Conservation (phyloP, 148 eudicot genomes). For the Oxyria digyna region DNA sequence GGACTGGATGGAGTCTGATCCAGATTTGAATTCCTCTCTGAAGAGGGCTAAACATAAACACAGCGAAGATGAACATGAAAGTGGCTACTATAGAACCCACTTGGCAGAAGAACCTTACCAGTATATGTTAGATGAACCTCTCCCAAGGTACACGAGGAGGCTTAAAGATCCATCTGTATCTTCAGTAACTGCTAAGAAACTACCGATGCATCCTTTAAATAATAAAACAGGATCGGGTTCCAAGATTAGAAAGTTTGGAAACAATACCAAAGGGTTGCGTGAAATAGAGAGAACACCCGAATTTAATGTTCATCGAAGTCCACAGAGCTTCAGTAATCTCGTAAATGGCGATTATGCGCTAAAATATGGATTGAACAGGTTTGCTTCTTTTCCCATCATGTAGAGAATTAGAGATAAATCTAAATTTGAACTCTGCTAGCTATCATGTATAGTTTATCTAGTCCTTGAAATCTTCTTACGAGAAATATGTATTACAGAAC, state of each 20-base stretch:
- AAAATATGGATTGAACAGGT: conserved; percentile 55
- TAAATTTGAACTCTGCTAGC: not conserved
- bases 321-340: conserved; percentile 40
- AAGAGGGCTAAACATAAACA: conserved; percentile 41
- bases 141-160: conserved; percentile 80
- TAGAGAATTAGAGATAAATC: not conserved
- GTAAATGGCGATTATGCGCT: conserved; percentile 34
- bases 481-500: conserved; percentile 34
- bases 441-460: not conserved
- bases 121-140: conserved; percentile 85
- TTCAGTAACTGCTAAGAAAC: conserved; percentile 36
- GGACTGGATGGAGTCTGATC: conserved; percentile 7
- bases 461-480: conserved; percentile 2
- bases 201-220: conserved; percentile 28
- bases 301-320: conserved; percentile 18
- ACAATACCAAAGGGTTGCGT: conserved; percentile 36
- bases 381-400: conserved; percentile 13
- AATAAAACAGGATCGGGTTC: conserved; percentile 25
- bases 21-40: conserved; percentile 1
- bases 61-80: conserved; percentile 68
- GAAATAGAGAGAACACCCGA: conserved; percentile 49
- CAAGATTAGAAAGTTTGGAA: conserved; percentile 41
- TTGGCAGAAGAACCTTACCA: conserved; percentile 73
- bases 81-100: conserved; percentile 30
- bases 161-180: conserved; percentile 40